Conservation (phyloP, 2,329 filamentous ascomycete genomes). For the Cladosporium oxysporum region DNA sequence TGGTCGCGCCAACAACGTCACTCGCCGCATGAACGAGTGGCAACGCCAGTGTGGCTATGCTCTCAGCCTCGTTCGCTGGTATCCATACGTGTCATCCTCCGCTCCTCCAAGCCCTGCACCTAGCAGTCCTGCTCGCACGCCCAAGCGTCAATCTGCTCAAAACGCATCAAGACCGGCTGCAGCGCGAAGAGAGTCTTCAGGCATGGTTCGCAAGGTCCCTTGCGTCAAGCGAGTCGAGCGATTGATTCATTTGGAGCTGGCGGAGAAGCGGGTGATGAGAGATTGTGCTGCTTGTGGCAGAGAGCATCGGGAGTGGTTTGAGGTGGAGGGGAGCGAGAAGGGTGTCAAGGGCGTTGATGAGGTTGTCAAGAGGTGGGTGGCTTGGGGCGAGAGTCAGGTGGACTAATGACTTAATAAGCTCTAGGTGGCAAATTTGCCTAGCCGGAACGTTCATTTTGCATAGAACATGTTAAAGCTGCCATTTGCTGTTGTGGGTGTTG, state of each 20-base stretch:
- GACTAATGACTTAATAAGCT: not conserved
- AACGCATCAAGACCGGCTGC: constrained; percentile 24
- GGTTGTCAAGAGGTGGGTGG: constrained; percentile 79
- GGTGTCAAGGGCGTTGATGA: constrained; percentile 70
- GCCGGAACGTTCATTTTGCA: not conserved
- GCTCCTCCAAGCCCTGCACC: constrained; percentile 19
- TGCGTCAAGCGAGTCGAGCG: constrained; percentile 87
- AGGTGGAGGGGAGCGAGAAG: constrained; percentile 72
- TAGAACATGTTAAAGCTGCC: not conserved
- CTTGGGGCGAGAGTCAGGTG: constrained; percentile 66
- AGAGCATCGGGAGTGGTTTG: constrained; percentile 94
- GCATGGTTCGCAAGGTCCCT: constrained; percentile 66
- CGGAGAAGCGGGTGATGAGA: constrained; percentile 57
- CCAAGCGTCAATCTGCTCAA: constrained; percentile 27
- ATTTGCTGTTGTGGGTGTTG: not conserved
- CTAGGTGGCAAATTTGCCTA: not conserved
- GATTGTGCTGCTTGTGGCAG: constrained; percentile 77
- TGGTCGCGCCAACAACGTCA: constrained; percentile 75
- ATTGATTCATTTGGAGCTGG: constrained; percentile 87
- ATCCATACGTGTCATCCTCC: constrained; percentile 67
- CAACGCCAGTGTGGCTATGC: constrained; percentile 88
- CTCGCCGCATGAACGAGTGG: constrained; percentile 90
- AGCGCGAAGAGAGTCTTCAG: constrained; percentile 25
- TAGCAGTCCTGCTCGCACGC: constrained; percentile 7
- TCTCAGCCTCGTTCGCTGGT: constrained; percentile 84